These are phyloP conservation scores for Lolium rigidum DNA, from an alignment of 176 grass and related monocot species.

Conservation along the genomic window DNA sequence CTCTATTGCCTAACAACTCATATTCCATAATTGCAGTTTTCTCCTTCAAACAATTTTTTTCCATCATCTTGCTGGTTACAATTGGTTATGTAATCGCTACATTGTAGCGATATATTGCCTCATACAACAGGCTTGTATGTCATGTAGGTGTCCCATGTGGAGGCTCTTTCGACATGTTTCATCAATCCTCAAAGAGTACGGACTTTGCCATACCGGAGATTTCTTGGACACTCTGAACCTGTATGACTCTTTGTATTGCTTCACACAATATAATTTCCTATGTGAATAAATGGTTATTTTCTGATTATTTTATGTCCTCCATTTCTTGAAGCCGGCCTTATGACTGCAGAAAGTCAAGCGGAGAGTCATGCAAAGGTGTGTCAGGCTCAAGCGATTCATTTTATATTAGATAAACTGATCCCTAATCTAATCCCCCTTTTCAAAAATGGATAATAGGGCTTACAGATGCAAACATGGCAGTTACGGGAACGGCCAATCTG, in stretches of 20 bases:
- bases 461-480: slow-evolving; percentile 15
- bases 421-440: background rate
- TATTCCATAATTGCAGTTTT: background rate
- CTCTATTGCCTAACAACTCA: slow-evolving; percentile 5
- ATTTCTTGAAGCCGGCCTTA: slow-evolving; percentile 15
- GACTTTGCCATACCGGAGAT: background rate
- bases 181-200: slow-evolving; percentile 29
- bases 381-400: background rate
- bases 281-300: background rate
- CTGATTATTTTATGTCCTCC: slow-evolving; percentile 4
- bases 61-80: background rate
- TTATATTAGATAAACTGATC: background rate
- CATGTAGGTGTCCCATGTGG: slow-evolving; percentile 33
- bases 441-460: background rate
- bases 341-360: background rate
- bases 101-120: background rate
- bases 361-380: background rate
- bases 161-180: slow-evolving; percentile 30
- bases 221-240: background rate
- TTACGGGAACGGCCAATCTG: background rate
- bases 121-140: background rate
- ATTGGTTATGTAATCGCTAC: background rate
- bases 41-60: background rate
- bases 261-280: slow-evolving; percentile 3
- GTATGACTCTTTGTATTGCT: slow-evolving; percentile 6